Evolutionary conservation across 768 basidiomycete genomes (phyloP).

Genomic region (Tephrocybe sp.): DNA sequence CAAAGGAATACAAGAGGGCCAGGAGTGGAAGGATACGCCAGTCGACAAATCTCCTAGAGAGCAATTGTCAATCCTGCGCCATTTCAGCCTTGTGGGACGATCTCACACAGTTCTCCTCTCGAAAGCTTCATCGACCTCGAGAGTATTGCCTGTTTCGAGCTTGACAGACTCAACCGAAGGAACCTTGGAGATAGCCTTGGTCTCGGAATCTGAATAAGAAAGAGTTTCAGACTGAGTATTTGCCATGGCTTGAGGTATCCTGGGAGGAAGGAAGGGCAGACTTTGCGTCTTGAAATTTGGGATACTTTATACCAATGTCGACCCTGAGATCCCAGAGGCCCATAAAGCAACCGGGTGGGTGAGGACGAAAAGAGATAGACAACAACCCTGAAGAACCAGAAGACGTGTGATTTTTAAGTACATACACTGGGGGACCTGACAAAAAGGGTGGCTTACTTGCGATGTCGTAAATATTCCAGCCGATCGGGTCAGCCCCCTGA

Average conservation of each 20-base stretch:
- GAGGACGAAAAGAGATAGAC: slow-evolving; percentile 15
- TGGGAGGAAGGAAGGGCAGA: background rate
- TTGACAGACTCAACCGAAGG: slow-evolving; percentile 13
- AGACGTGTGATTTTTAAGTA: slow-evolving; percentile 10
- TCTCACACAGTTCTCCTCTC: slow-evolving; percentile 37
- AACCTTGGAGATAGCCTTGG: slow-evolving; percentile 9
- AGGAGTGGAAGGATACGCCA: slow-evolving; percentile 42
- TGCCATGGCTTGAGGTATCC: slow-evolving; percentile 9
- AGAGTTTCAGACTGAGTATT: slow-evolving; percentile 5
- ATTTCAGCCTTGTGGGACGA: background rate
- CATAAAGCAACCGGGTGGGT: slow-evolving; percentile 6
- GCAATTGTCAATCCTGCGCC: background rate
- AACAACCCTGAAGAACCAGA: slow-evolving; percentile 15
- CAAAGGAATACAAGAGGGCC: slow-evolving; percentile 38
- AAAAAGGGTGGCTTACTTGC: slow-evolving; percentile 13
- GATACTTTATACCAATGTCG: slow-evolving; percentile 13
- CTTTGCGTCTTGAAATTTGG: background rate
- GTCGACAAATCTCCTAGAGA: slow-evolving; percentile 37
- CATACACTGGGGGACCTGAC: slow-evolving; percentile 7
- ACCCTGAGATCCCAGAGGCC: slow-evolving; percentile 8
- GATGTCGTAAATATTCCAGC: slow-evolving; percentile 10
- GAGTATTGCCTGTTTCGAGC: slow-evolving; percentile 9
- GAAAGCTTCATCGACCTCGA: slow-evolving; percentile 23
- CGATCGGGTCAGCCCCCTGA: background rate
- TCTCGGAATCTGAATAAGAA: slow-evolving; percentile 14